Base-by-base conservation (phyloP, 1,284 basidiomycete species). In the Heliocybe sulcata region DNA sequence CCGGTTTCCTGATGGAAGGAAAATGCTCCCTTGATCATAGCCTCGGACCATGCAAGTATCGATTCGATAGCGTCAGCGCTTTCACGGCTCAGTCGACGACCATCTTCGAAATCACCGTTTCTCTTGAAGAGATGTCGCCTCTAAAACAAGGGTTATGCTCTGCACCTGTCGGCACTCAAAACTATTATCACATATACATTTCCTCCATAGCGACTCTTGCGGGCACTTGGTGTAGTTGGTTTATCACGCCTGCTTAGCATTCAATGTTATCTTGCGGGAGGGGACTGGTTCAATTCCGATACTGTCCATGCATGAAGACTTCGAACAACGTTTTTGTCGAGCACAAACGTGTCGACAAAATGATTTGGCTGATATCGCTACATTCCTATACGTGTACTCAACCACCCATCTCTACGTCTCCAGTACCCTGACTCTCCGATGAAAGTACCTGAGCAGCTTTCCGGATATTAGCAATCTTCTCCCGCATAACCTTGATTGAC, bases 401-500 rank as follows among this genome's bases (percentile, higher is more conserved):
- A 25, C 27, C 8, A 8, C 4, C 65, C 76, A 79, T 77, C 58
- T 71, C 70, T 16, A 74, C 67, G 54, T 77, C 75, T 33, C 64
- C 71, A 47, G 61, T n/a, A 20, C 68, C 26, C 61, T 60, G 9
- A 59, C 61, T 2, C 47, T 71, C 67, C 48, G 71, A 67, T 31
- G 78, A 65, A 14, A 90, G 67, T 11, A 72, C 77, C 64, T 83
- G 77, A 1, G 82, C 84, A 0, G 85, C 86, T 10, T 71, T 67
- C 52, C 77, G 76, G 12, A 92, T 74, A 2, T 68, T 72, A 2
- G 77, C 71, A 47, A 98, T 83, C 69, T 98, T 98, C 38, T 76
- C 74, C 35, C 92, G 80, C 81, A 98, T 87, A 51, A 97, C 87
- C 48, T 78, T 77, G 64, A 95, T 81, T 0, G 95, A 81, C 62